Evolutionary conservation across 768 basidiomycete species (phyloP).

Genomic region (Agaricus blazei): DNA sequence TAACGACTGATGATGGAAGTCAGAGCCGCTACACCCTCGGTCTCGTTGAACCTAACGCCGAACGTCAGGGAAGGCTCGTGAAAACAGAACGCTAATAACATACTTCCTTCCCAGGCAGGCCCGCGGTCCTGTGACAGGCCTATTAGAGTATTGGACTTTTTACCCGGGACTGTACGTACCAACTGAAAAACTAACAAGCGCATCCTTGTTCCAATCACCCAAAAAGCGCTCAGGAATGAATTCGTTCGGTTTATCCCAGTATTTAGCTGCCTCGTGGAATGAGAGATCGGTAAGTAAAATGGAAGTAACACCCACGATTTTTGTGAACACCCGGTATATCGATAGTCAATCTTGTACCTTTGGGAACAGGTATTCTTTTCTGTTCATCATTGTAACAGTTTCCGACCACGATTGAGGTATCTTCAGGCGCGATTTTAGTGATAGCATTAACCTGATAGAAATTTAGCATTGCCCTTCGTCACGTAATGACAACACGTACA

Average conservation of each 20-base stretch:
- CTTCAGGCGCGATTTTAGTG: constrained; percentile 42
- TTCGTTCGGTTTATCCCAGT: constrained; percentile 47
- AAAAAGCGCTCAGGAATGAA: constrained; percentile 28
- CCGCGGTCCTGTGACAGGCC: constrained; percentile 27
- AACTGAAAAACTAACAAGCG: constrained; percentile 13
- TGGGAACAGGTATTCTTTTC: constrained; percentile 34
- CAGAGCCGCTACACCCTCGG: constrained; percentile 46
- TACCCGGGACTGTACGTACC: constrained; percentile 5
- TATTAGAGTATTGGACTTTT: neutral
- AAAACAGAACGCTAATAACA: neutral
- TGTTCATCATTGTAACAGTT: constrained; percentile 31
- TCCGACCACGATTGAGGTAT: constrained; percentile 33
- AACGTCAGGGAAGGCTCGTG: neutral
- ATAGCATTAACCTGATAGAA: constrained; percentile 29
- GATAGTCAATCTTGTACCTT: constrained; percentile 33
- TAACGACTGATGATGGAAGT: constrained; percentile 42
- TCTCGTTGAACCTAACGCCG: constrained; percentile 41
- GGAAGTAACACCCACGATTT: neutral
- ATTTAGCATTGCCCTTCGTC: neutral
- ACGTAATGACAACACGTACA: constrained; percentile 20
- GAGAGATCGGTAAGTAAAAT: neutral
- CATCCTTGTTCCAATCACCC: constrained; percentile 14
- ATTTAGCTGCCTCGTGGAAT: constrained; percentile 32
- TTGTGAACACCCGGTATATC: constrained; percentile 3
- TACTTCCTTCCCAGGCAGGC: constrained; percentile 43